Percentiles rank a stretch among this genome's conserved stretches.
Evolutionary conservation across 176 grass and related monocot species (phyloP).

Genomic region (Zizania latifolia): DNA sequence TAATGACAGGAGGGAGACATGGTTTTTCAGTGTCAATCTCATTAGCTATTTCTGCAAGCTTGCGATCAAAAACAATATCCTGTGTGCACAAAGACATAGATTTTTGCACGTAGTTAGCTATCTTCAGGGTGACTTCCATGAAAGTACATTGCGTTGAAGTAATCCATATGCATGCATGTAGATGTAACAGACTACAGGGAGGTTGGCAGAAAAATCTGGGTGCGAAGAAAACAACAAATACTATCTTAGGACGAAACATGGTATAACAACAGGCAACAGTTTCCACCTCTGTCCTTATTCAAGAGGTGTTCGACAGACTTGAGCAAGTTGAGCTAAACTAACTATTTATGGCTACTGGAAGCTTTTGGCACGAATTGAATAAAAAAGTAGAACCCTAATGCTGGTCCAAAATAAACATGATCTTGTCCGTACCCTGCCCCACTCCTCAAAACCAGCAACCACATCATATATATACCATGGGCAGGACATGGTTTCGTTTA

Average conservation of each 20-base stretch:
- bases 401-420: not conserved
- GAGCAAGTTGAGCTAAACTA: too few species aligned
- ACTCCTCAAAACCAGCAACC: not conserved
- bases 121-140: not conserved
- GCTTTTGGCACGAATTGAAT: constrained; percentile 5
- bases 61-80: not conserved
- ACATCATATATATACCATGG: constrained; percentile 4
- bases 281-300: not conserved
- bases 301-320: not conserved
- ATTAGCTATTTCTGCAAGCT: not conserved
- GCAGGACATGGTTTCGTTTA: constrained; percentile 24
- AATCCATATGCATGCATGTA: not conserved
- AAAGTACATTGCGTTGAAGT: not conserved
- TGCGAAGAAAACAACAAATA: not conserved
- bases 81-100: not conserved
- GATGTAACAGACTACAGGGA: not conserved
- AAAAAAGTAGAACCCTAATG: not conserved
- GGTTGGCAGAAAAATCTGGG: not conserved
- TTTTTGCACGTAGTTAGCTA: not conserved
- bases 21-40: not conserved
- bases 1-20: too few species aligned
- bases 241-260: not conserved
- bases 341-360: too few species aligned
- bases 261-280: constrained; percentile 1
- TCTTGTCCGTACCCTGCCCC: not conserved